Evolutionary conservation across 179 eudicot genomes (phyloP).

Genomic region (Drosera spatulata): DNA sequence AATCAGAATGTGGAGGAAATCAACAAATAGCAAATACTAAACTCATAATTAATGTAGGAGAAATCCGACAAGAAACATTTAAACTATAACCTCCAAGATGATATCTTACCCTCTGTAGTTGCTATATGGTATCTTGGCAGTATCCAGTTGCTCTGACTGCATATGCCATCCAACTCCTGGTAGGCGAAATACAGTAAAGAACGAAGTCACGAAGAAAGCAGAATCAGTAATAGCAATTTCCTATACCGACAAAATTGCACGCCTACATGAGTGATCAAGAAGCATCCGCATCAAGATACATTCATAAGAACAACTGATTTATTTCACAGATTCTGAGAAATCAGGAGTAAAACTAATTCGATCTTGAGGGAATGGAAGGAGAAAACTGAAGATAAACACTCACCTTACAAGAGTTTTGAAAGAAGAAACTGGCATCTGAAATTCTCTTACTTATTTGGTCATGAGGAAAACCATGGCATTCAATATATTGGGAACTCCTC

Average conservation of each 20-base stretch:
- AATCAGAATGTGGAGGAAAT: neutral
- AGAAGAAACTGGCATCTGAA: constrained; percentile 35
- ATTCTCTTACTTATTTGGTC: constrained; percentile 21
- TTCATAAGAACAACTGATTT: no score
- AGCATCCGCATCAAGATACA: no score
- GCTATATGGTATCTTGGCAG: constrained; percentile 37
- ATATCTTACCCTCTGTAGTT: constrained; percentile 31
- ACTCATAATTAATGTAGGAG: neutral
- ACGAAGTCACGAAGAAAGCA: neutral
- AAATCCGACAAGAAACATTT: neutral
- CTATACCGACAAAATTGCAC: no score
- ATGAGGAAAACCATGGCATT: constrained; percentile 16
- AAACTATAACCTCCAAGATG: neutral
- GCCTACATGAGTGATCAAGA: no score
- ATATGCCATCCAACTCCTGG: constrained; percentile 51
- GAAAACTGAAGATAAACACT: neutral
- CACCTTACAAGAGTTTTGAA: constrained; percentile 39
- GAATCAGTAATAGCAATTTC: no score
- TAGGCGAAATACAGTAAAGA: neutral
- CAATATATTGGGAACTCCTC: constrained; percentile 11
- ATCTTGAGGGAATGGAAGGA: no score
- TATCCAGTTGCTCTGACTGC: constrained; percentile 36
- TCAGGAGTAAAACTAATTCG: no score
- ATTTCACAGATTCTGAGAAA: no score
- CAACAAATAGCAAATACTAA: neutral